phyloP scores from a whole-genome alignment of 2,329 filamentous ascomycete species.

The Cordyceps sp. region DNA sequence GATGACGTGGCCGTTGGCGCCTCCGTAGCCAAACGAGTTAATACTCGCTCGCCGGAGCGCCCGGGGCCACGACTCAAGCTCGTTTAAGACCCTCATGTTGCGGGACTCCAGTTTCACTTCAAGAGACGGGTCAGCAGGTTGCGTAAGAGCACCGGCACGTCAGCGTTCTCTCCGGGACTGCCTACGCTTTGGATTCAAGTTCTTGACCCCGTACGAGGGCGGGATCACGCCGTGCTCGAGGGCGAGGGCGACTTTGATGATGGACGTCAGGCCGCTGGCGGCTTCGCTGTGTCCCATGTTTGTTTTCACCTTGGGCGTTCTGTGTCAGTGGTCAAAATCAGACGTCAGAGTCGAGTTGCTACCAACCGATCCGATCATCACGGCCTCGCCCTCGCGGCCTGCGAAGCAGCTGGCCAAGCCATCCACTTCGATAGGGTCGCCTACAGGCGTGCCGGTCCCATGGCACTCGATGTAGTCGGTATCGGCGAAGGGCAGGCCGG shows the following conservation, averaged over 20 bases:
- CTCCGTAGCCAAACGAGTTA: slow-evolving; percentile 26
- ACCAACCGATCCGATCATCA: not conserved
- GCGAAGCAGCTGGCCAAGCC: slow-evolving; percentile 15
- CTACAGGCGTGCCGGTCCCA: slow-evolving; percentile 33
- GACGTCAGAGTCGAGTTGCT: not conserved
- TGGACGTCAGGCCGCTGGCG: slow-evolving; percentile 8
- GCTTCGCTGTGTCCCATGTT: slow-evolving; percentile 14
- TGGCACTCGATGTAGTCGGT: slow-evolving; percentile 25
- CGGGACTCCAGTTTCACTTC: slow-evolving; percentile 6
- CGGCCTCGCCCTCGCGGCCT: not conserved
- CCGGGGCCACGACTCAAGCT: slow-evolving; percentile 17
- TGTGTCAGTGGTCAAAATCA: not conserved
- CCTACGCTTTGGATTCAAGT: slow-evolving; percentile 6
- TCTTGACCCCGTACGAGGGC: slow-evolving; percentile 6
- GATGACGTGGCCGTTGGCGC: slow-evolving; percentile 24
- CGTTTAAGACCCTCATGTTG: slow-evolving; percentile 11
- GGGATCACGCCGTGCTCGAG: slow-evolving; percentile 10
- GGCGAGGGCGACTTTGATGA: slow-evolving; percentile 11
- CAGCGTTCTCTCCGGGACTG: not conserved
- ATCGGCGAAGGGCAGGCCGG: slow-evolving; percentile 10
- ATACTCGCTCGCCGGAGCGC: slow-evolving; percentile 24
- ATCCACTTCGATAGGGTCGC: slow-evolving; percentile 33
- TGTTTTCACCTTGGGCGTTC: slow-evolving; percentile 8
- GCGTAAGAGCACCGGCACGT: too few relatives aligned
- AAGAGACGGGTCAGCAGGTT: not conserved